Conservation (phyloP, 2,329 filamentous ascomycete genomes). For the Parafenestella ontariensis region DNA sequence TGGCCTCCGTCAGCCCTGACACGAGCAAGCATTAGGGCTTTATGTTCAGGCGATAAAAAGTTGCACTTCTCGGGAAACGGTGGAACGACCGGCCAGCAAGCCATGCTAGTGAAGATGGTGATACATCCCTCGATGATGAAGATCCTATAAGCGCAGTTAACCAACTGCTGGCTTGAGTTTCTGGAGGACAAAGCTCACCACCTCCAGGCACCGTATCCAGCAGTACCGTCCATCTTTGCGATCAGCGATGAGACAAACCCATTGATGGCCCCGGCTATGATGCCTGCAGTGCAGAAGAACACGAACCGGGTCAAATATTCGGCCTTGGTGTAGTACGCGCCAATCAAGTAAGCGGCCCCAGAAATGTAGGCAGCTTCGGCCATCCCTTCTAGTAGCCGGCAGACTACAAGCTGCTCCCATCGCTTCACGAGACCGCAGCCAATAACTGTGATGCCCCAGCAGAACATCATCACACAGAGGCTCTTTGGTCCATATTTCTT, state of each 20-base stretch:
- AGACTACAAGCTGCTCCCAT: slow-evolving; percentile 37
- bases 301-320: slow-evolving; percentile 62
- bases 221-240: slow-evolving; percentile 37
- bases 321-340: slow-evolving; percentile 56
- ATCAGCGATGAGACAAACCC: slow-evolving; percentile 59
- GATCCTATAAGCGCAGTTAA: slow-evolving; percentile 47
- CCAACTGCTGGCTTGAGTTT: too few species aligned
- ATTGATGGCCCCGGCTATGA: slow-evolving; percentile 63
- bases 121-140: slow-evolving; percentile 68
- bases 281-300: slow-evolving; percentile 61
- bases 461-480: slow-evolving; percentile 44
- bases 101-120: slow-evolving; percentile 57
- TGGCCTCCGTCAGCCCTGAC: slow-evolving; percentile 56
- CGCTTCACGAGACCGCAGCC: slow-evolving; percentile 38
- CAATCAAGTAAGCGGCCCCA: slow-evolving; percentile 40
- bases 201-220: slow-evolving; percentile 33
- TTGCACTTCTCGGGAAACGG: slow-evolving; percentile 56
- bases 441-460: slow-evolving; percentile 45
- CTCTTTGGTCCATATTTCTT: slow-evolving; percentile 44
- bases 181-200: slow-evolving; percentile 27
- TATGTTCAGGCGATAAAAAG: slow-evolving; percentile 60
- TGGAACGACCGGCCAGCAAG: slow-evolving; percentile 60
- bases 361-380: slow-evolving; percentile 40
- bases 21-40: slow-evolving; percentile 60
- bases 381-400: slow-evolving; percentile 40